phyloP scores from a whole-genome alignment of 192 early-diverging fungal species.

The Umbelopsis sp. region DNA sequence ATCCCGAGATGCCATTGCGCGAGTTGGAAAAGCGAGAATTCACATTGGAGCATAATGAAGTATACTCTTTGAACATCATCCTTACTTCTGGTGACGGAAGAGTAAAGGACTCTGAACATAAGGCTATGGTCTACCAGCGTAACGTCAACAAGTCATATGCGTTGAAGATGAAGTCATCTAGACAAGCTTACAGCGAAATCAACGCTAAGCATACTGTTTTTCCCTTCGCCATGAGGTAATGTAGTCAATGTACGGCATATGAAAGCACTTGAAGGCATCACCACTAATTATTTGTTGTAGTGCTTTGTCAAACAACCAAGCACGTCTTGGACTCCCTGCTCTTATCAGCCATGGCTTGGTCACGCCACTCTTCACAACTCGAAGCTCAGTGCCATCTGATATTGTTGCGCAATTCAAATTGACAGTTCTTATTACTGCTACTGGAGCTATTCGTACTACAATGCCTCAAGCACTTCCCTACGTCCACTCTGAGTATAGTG shows the following conservation, averaged over 20 bases:
- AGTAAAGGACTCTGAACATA: constrained; percentile 50
- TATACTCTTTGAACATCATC: constrained; percentile 71
- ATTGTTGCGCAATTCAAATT: constrained; percentile 77
- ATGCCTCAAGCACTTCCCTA: constrained; percentile 68
- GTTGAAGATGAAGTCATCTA: constrained; percentile 68
- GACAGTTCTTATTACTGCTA: constrained; percentile 64
- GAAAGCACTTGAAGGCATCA: not conserved
- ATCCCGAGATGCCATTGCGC: constrained; percentile 47
- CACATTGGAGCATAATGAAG: constrained; percentile 69
- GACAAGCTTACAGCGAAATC: constrained; percentile 64
- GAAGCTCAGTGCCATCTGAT: constrained; percentile 50
- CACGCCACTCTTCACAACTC: constrained; percentile 63
- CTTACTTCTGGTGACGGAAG: constrained; percentile 67
- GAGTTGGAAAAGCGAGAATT: constrained; percentile 61
- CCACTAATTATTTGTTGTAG: not conserved
- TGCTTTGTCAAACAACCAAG: constrained; percentile 22
- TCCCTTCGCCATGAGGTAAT: constrained; percentile 71
- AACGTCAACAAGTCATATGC: constrained; percentile 75
- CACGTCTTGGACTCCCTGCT: constrained; percentile 72
- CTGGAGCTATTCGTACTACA: constrained; percentile 70
- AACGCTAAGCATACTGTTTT: constrained; percentile 66
- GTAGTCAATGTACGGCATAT: too few species aligned
- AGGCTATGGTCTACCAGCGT: constrained; percentile 67
- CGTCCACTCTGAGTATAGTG: constrained; percentile 69
- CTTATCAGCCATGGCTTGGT: constrained; percentile 64